A percentile compares a stretch with the other conserved stretches of the same genome.
phyloP scores from a whole-genome alignment of 768 basidiomycete species.

The Mycena indigotica region DNA sequence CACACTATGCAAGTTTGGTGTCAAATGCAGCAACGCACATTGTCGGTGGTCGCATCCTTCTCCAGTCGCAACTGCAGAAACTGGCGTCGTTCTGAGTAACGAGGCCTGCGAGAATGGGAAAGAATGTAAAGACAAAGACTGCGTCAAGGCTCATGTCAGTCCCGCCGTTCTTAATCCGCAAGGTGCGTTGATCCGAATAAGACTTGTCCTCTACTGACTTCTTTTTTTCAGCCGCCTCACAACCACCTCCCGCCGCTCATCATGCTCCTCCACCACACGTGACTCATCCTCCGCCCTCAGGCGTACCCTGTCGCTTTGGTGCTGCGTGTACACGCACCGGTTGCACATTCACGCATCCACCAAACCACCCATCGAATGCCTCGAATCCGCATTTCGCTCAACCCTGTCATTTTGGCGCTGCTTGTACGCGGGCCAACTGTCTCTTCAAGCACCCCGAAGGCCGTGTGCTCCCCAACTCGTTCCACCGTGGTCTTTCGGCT shows the following conservation, averaged over 20 bases:
- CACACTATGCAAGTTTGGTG: conserved; percentile 89
- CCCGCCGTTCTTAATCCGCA: conserved; percentile 75
- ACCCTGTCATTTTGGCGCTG: conserved; percentile 82
- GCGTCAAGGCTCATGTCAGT: conserved; percentile 88
- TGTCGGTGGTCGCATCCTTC: conserved; percentile 95
- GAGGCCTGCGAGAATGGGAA: conserved; percentile 90
- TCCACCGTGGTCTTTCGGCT: conserved; percentile 75
- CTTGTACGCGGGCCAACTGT: conserved; percentile 85
- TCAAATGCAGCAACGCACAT: conserved; percentile 87
- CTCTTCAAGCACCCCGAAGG: conserved; percentile 91
- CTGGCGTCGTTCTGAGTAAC: conserved; percentile 91
- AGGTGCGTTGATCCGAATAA: conserved; percentile 47
- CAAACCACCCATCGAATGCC: conserved; percentile 25
- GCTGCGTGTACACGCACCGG: conserved; percentile 66
- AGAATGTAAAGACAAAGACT: conserved; percentile 92
- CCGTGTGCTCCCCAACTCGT: conserved; percentile 74
- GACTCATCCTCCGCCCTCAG: conserved; percentile 7
- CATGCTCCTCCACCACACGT: conserved; percentile 30
- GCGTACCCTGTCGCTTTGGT: conserved; percentile 67
- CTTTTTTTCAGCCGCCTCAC: conserved; percentile 38
- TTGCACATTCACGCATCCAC: conserved; percentile 72
- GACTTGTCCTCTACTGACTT: no score
- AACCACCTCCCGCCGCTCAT: conserved; percentile 39
- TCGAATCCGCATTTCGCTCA: conserved; percentile 40
- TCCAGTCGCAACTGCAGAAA: conserved; percentile 94